Percentiles rank a stretch among this genome's conserved stretches.
phyloP scores from a whole-genome alignment of 2,329 filamentous ascomycete genomes.

The Pyricularia sp. region DNA sequence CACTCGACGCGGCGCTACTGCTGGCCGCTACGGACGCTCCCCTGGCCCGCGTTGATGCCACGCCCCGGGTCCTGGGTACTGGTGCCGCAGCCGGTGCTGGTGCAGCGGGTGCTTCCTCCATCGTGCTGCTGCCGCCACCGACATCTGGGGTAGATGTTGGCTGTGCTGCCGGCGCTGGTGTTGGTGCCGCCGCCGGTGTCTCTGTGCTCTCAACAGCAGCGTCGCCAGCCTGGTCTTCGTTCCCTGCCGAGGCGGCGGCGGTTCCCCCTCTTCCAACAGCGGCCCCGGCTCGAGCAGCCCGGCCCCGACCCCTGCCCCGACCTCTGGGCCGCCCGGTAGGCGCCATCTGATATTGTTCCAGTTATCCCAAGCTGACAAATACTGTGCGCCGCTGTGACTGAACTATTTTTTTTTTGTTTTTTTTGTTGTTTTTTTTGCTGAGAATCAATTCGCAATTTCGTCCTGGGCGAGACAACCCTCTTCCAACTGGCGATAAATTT shows the following conservation, averaged over 20 bases:
- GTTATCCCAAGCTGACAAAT: not conserved
- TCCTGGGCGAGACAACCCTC: not conserved
- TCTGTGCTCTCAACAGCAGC: slow-evolving; percentile 5
- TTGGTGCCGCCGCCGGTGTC: slow-evolving; percentile 4
- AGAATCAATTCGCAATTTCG: not conserved
- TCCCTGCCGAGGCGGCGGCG: slow-evolving; percentile 3
- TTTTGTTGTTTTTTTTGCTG: too few species aligned
- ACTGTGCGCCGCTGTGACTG: not conserved
- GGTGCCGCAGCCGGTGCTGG: not conserved
- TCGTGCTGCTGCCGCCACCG: not conserved
- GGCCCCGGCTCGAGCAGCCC: slow-evolving; percentile 7
- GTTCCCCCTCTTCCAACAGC: slow-evolving; percentile 6
- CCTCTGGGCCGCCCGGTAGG: slow-evolving; percentile 2
- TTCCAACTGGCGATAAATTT: not conserved
- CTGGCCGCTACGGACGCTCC: not conserved
- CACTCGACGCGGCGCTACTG: slow-evolving; percentile 5
- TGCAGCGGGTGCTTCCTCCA: not conserved
- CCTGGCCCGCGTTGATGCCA: slow-evolving; percentile 1
- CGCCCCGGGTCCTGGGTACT: not conserved
- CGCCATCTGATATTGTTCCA: not conserved
- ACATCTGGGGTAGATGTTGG: slow-evolving; percentile 5
- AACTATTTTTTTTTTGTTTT: not conserved
- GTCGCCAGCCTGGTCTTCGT: slow-evolving; percentile 2
- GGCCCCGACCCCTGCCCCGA: slow-evolving; percentile 9
- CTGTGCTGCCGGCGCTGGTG: slow-evolving; percentile 7